These are phyloP conservation scores for Hypoxylon rubiginosum DNA, from an alignment of 2,329 filamentous ascomycete species.

Conservation along the genomic window DNA sequence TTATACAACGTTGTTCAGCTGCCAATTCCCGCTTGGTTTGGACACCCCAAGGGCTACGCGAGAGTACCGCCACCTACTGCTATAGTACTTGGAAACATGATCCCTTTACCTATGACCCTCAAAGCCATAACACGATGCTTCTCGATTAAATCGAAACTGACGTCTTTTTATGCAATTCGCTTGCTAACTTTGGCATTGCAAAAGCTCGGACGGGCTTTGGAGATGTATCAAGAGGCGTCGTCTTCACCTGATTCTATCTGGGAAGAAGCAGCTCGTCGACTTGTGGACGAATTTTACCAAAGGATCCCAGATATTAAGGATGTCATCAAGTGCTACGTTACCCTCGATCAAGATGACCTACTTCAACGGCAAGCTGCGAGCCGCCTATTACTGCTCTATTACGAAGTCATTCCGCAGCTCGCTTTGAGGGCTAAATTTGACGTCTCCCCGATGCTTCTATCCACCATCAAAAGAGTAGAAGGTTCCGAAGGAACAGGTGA, in stretches of 20 bases:
- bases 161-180: conserved; percentile 86
- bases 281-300: conserved; percentile 81
- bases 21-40: conserved; percentile 79
- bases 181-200: conserved; percentile 83
- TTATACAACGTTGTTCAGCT: conserved; percentile 85
- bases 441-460: conserved; percentile 81
- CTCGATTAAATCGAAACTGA: conserved; percentile 80
- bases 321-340: conserved; percentile 79
- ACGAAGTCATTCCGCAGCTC: conserved; percentile 82
- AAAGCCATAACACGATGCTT: conserved; percentile 85
- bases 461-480: conserved; percentile 74
- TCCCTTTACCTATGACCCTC: conserved; percentile 85
- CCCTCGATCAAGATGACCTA: conserved; percentile 75
- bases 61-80: conserved; percentile 81
- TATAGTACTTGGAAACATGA: conserved; percentile 85
- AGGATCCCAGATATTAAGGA: conserved; percentile 87
- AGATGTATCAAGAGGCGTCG: conserved; percentile 68
- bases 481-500: conserved; percentile 63
- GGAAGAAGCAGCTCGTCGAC: conserved; percentile 75
- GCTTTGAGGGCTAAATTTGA: conserved; percentile 90
- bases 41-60: conserved; percentile 73
- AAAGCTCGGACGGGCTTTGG: conserved; percentile 77
- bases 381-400: conserved; percentile 85
- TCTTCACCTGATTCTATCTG: conserved; percentile 68
- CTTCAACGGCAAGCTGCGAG: conserved; percentile 84